Evolutionary conservation across 495 filamentous ascomycete genomes (phyloP).

Genomic region (Neurospora africana): DNA sequence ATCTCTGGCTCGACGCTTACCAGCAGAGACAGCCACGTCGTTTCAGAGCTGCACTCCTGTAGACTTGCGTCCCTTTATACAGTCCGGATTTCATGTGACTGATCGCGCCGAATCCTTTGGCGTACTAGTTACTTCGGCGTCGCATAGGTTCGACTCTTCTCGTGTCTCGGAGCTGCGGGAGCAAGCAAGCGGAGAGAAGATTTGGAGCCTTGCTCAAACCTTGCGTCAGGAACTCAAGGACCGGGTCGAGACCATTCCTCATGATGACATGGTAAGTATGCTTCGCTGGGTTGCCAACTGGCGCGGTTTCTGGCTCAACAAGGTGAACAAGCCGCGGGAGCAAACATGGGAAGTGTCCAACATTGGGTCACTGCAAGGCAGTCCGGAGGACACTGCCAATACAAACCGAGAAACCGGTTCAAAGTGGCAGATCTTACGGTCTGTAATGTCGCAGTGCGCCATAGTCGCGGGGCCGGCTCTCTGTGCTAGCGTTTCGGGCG

Average conservation of each 20-base stretch:
- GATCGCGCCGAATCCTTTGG: slow-evolving; percentile 13
- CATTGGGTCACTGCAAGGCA: slow-evolving; percentile 17
- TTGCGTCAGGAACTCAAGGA: slow-evolving; percentile 14
- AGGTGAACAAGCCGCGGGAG: slow-evolving; percentile 16
- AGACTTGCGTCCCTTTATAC: slow-evolving; percentile 20
- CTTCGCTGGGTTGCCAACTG: slow-evolving; percentile 23
- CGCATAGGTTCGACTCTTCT: slow-evolving; percentile 13
- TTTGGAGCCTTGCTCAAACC: slow-evolving; percentile 20
- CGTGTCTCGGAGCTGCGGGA: slow-evolving; percentile 10
- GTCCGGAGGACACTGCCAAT: background rate
- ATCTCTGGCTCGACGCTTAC: slow-evolving; percentile 15
- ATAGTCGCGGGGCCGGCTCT: slow-evolving; percentile 21
- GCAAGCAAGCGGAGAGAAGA: slow-evolving; percentile 3
- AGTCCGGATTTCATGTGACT: background rate
- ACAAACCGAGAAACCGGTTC: background rate
- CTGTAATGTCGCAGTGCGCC: slow-evolving; percentile 25
- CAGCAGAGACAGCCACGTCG: slow-evolving; percentile 9
- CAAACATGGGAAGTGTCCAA: slow-evolving; percentile 25
- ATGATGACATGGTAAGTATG: slow-evolving; percentile 24
- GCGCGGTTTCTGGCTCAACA: slow-evolving; percentile 16
- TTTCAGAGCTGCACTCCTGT: slow-evolving; percentile 23
- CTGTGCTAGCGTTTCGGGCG: slow-evolving; percentile 19
- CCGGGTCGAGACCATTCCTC: slow-evolving; percentile 8
- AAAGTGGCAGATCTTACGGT: slow-evolving; percentile 20
- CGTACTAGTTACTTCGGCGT: slow-evolving; percentile 17